A percentile compares a stretch with the other conserved stretches of the same genome.
Conservation (phyloP, 164 flowering plant species). For the Magnolia sinica region DNA sequence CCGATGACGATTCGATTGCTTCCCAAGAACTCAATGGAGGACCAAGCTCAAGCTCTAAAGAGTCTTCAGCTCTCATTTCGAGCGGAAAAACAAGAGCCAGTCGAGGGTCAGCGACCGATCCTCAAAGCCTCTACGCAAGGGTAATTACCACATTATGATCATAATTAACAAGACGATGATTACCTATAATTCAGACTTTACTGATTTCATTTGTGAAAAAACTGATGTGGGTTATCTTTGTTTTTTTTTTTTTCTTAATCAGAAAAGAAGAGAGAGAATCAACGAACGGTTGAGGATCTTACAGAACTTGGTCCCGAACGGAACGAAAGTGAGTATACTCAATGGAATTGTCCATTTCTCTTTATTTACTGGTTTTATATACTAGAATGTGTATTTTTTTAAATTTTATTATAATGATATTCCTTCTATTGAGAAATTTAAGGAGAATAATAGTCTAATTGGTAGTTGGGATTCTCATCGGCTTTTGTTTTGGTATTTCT, state of each 20-base stretch:
- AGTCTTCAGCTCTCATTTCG: slow-evolving; percentile 22
- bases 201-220: not conserved
- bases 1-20: slow-evolving; percentile 59
- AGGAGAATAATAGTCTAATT: too few relatives aligned
- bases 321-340: slow-evolving; percentile 67
- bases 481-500: not conserved
- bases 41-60: slow-evolving; percentile 24
- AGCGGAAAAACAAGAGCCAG: slow-evolving; percentile 65
- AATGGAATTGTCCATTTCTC: not conserved
- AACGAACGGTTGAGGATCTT: slow-evolving; percentile 75
- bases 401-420: not conserved
- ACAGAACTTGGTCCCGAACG: slow-evolving; percentile 88
- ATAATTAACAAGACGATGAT: not conserved
- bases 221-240: not conserved
- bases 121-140: slow-evolving; percentile 97
- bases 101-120: slow-evolving; percentile 80
- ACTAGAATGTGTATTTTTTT: not conserved
- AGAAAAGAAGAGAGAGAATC: slow-evolving; percentile 89
- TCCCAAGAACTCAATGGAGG: slow-evolving; percentile 44
- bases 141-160: slow-evolving; percentile 29
- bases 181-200: not conserved
- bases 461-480: too few relatives aligned
- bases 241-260: slow-evolving; percentile 21
- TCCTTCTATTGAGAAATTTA: not conserved
- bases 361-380: not conserved